Evolutionary conservation across 257 asterid species (phyloP), one percentile per base, ranked within the genome.

Genomic region (Solanum virginianum): DNA sequence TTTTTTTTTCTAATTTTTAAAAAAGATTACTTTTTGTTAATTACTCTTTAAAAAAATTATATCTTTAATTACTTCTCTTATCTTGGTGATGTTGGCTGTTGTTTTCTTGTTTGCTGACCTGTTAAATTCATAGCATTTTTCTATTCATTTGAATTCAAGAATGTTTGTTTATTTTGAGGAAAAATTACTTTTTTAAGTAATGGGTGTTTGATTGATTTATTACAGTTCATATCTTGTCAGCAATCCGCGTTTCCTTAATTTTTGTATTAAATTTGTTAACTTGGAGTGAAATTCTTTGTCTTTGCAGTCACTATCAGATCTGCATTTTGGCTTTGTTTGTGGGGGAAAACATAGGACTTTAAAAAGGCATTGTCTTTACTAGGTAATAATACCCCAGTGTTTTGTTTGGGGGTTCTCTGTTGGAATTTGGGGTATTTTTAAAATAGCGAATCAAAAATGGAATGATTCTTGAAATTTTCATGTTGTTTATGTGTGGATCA

Each of bases 151-250:
- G 20, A 1, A 56, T 22, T 57, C 56, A 18, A 74, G 90, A 89
- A 86, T 88, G 91, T 84, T 85, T 80, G 88, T 49, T 41, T 71
- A 29, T 53, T 20, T 39, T 62, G 16, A 53, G 8, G 17, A 1
- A 7, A 74, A 74, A 7, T 0, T 0, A 74, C 12, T 32, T 43
- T 32, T 32, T 83, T 12, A 71, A 69, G 69, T 81, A 82, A 55
- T 83, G 54, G 87, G 71, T 60, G 29, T 62, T 85, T 70, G 79
- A 85, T 80, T 87, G 82, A 80, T 43, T 56, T 26, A 57, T 90
- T 88, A 85, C 90, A 87, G 89, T 89, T 92, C 95, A 92, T 87
- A 77, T 88, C 83, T 86, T 87, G 93, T 92, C 98, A 92, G 89
- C 91, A 92, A 91, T 87, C 92, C 95, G 96, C 91, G 98, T 93